Conservation (phyloP, 192 early-diverging fungal species). For the Coemansia sp. region DNA sequence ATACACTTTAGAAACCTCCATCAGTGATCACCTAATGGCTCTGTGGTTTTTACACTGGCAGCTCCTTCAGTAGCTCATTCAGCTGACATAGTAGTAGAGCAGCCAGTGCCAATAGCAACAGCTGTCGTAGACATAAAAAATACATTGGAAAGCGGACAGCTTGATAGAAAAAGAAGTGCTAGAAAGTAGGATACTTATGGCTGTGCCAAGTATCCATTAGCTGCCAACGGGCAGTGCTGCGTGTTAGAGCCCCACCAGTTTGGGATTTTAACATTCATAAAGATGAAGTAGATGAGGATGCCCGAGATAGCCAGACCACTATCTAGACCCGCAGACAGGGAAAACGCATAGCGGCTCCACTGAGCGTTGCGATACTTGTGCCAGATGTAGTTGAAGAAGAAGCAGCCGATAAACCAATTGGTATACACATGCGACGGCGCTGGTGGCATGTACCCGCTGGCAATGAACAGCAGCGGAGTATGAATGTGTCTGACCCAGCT, state of each 20-base stretch:
- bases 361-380: constrained; percentile 62
- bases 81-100: no score
- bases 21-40: background rate
- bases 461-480: constrained; percentile 67
- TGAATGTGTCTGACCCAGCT: constrained; percentile 63
- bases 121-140: background rate
- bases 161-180: background rate
- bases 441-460: constrained; percentile 61
- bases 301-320: constrained; percentile 52
- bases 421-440: constrained; percentile 56
- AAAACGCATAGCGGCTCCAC: constrained; percentile 63
- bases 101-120: no score
- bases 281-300: constrained; percentile 48
- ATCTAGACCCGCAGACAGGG: constrained; percentile 59
- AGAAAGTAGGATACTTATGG: background rate
- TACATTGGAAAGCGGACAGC: background rate
- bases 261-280: constrained; percentile 33
- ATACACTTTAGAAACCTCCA: background rate
- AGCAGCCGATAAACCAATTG: constrained; percentile 57
- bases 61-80: background rate
- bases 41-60: background rate
- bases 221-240: constrained; percentile 40
- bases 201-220: constrained; percentile 16
- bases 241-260: constrained; percentile 51
- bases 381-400: constrained; percentile 70